phyloP scores from a whole-genome alignment of 164 flowering plant genomes.

The Magnolia officinalis region DNA sequence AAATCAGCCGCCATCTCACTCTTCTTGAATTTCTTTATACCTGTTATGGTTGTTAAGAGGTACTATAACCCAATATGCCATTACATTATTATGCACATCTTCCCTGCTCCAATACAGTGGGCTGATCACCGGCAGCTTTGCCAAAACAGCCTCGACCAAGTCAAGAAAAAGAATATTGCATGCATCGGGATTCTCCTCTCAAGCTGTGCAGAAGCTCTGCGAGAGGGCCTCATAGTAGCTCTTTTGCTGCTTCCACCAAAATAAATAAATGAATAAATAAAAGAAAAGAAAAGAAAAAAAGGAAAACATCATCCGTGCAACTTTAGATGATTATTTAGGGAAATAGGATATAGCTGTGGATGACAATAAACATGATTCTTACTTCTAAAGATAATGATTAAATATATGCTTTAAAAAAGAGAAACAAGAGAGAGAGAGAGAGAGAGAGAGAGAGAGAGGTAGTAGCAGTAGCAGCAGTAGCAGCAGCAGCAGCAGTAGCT shows the following conservation, averaged over 20 bases:
- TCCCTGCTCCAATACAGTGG: too few relatives aligned
- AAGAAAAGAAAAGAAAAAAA: background rate
- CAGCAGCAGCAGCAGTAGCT: too few relatives aligned
- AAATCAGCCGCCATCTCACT: background rate
- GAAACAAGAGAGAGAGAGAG: background rate
- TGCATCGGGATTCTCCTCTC: slow-evolving; percentile 6
- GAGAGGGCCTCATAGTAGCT: slow-evolving; percentile 32
- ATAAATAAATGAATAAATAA: background rate
- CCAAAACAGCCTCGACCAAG: background rate
- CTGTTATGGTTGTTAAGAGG: background rate
- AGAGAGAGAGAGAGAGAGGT: background rate
- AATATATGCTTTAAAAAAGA: background rate
- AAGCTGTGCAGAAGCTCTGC: slow-evolving; percentile 28
- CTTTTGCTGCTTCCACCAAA: slow-evolving; percentile 34
- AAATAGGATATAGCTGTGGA: background rate
- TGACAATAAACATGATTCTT: background rate
- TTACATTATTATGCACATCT: too few relatives aligned
- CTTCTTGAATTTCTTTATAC: background rate
- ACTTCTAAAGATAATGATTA: background rate
- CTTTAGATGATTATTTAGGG: too few relatives aligned
- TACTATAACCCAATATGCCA: background rate
- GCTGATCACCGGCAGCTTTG: background rate
- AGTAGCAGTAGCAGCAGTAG: too few relatives aligned
- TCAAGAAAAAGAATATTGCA: background rate
- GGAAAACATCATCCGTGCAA: background rate